phyloP scores from a whole-genome alignment of 345 rosid genomes.

The Eucalyptus microcorys region DNA sequence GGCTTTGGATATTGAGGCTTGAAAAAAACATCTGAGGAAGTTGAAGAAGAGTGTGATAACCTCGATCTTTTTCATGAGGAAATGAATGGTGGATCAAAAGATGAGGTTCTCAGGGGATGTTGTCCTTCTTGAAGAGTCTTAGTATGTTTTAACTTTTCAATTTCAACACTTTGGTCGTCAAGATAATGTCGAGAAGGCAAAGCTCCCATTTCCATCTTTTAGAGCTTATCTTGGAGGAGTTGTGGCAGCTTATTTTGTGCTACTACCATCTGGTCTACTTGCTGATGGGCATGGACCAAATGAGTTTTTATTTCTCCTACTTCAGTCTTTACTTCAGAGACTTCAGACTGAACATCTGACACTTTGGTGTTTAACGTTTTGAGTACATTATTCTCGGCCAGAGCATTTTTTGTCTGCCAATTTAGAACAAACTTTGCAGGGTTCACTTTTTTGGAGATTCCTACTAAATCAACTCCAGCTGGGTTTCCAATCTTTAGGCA shows the following conservation, averaged over 20 bases:
- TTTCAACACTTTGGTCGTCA: neutral
- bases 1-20: neutral
- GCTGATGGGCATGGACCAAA: neutral
- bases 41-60: neutral
- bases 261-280: neutral
- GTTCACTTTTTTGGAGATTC: neutral
- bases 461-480: neutral
- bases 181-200: neutral
- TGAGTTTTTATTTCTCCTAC: neutral
- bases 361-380: neutral
- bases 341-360: neutral
- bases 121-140: accelerated
- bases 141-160: no score
- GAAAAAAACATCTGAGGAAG: neutral
- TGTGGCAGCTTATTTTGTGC: neutral
- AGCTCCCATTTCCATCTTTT: neutral
- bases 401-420: neutral
- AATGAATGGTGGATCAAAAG: neutral
- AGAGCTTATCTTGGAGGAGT: neutral
- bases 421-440: neutral
- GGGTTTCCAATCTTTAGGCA: neutral
- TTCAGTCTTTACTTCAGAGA: neutral
- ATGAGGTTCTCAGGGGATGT: neutral
- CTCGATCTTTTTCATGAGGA: neutral
- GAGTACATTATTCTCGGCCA: neutral